Percentiles rank a stretch among this genome's conserved stretches.
phyloP scores from a whole-genome alignment of 192 early-diverging fungal species.

The Dispira parvispora region DNA sequence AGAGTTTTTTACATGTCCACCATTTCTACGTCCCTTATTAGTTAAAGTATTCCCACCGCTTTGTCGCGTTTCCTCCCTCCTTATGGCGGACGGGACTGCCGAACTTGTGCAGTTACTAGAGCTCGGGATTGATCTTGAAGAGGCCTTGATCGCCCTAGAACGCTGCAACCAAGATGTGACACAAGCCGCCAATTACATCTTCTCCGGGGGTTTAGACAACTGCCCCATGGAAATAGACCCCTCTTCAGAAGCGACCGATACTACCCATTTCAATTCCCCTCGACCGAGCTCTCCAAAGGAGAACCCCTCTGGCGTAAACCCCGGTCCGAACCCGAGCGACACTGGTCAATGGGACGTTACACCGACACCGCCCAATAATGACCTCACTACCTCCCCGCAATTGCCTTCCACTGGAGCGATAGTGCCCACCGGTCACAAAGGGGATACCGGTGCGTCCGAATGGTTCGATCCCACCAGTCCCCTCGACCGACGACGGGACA shows the following conservation, averaged over 20 bases:
- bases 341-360: neutral
- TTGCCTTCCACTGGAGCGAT: neutral
- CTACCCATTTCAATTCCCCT: neutral
- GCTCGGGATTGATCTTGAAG: neutral
- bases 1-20: too few relatives aligned
- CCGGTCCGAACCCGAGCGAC: neutral
- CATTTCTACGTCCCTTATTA: too few relatives aligned
- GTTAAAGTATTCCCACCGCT: too few relatives aligned
- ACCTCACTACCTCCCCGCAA: neutral
- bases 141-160: neutral
- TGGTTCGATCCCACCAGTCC: neutral
- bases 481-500: neutral
- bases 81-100: neutral
- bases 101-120: neutral
- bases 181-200: slow-evolving; percentile 6
- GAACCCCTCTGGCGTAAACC: neutral
- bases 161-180: slow-evolving; percentile 1
- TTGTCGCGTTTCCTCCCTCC: too few relatives aligned
- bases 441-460: neutral
- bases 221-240: neutral
- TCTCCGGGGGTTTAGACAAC: slow-evolving; percentile 1
- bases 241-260: neutral
- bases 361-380: slow-evolving; percentile 1
- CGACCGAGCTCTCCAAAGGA: neutral
- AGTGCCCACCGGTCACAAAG: neutral